phyloP scores from a whole-genome alignment of 1,139 yeast genomes.

The Saccharomyces hybrid region DNA sequence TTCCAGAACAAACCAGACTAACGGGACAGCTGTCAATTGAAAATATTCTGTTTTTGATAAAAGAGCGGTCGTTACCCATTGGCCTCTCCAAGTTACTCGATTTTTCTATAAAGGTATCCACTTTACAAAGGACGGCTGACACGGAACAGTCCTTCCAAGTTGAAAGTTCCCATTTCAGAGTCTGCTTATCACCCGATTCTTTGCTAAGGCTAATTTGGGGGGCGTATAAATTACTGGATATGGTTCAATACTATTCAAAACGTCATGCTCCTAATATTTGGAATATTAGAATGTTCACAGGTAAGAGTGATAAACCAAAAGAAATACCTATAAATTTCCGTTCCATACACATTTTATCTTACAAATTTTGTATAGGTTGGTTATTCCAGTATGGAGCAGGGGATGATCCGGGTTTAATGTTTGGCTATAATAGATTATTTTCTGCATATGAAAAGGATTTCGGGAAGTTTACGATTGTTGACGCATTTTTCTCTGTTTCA shows the following conservation, averaged over 20 bases:
- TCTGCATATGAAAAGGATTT: conserved; percentile 52
- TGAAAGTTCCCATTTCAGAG: conserved; percentile 50
- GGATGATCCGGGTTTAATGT: conserved; percentile 52
- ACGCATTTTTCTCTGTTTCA: conserved; percentile 60
- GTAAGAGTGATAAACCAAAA: background rate
- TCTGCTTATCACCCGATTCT: conserved; percentile 49
- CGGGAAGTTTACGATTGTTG: conserved; percentile 59
- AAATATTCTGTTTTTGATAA: conserved; percentile 24
- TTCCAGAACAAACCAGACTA: conserved; percentile 6
- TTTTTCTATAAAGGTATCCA: conserved; percentile 28
- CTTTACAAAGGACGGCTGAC: conserved; percentile 27
- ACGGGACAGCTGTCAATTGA: conserved; percentile 23
- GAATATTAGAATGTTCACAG: conserved; percentile 6
- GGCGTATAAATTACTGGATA: conserved; percentile 14
- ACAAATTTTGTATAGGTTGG: conserved; percentile 73
- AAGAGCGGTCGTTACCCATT: conserved; percentile 25
- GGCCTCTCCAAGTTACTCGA: conserved; percentile 37
- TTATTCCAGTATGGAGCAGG: conserved; percentile 42
- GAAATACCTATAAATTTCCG: conserved; percentile 18
- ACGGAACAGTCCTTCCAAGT: conserved; percentile 44
- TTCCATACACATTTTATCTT: conserved; percentile 53
- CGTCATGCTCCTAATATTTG: conserved; percentile 14
- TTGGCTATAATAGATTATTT: conserved; percentile 67
- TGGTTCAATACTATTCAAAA: conserved; percentile 14
- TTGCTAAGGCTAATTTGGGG: conserved; percentile 39